These are phyloP conservation scores for Stellera chamaejasme DNA, from an alignment of 345 rosid genomes.

Conservation along the genomic window DNA sequence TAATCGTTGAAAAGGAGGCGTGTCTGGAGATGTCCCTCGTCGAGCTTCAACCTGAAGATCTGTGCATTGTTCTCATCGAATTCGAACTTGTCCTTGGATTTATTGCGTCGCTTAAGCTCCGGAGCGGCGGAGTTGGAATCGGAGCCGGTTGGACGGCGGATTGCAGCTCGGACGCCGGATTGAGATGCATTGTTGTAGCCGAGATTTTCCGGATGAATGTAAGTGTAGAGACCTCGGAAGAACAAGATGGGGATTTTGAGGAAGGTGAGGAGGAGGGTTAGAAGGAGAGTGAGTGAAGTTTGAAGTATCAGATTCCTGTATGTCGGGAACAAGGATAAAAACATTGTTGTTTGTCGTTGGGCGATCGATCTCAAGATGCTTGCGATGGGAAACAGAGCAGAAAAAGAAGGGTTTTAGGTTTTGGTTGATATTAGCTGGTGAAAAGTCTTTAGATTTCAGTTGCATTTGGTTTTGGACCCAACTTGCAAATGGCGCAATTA, in stretches of 20 bases:
- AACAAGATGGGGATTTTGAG: conserved; percentile 53
- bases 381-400: no score
- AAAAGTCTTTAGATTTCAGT: no score
- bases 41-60: conserved; percentile 89
- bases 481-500: no score
- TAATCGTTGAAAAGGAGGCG: conserved; percentile 60
- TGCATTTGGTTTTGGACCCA: no score
- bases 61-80: conserved; percentile 89
- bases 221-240: conserved; percentile 69
- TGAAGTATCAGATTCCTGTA: conserved; percentile 53
- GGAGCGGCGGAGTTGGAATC: conserved; percentile 28
- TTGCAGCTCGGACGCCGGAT: conserved; percentile 52
- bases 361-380: no score
- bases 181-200: conserved; percentile 24
- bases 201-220: conserved; percentile 83
- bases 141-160: conserved; percentile 48
- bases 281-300: conserved; percentile 27
- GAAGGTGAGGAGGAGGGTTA: conserved; percentile 42
- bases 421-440: no score
- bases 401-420: no score
- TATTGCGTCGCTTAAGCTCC: conserved; percentile 39
- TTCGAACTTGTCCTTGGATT: conserved; percentile 70
- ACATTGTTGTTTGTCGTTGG: conserved; percentile 16
- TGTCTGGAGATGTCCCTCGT: conserved; percentile 63
- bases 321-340: conserved; percentile 22